phyloP scores from a whole-genome alignment of 116 monocot genomes.

The Iris pallida region DNA sequence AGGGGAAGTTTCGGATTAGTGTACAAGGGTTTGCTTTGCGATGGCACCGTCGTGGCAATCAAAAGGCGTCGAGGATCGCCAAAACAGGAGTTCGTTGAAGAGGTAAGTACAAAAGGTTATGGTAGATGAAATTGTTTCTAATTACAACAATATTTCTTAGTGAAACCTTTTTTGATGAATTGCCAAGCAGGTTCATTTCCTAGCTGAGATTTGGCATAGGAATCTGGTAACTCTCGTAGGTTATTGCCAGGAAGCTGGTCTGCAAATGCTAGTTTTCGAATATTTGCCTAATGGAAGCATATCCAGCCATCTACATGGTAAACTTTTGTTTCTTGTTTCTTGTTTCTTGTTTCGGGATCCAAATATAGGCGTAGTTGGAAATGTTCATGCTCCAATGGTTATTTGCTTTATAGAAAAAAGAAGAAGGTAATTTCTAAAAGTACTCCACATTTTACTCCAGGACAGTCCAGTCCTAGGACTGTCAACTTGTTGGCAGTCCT shows the following conservation, averaged over 20 bases:
- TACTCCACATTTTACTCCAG: no score
- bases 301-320: constrained; percentile 71
- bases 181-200: constrained; percentile 41
- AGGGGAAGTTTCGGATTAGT: constrained; percentile 50
- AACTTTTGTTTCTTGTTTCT: constrained; percentile 10
- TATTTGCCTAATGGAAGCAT: constrained; percentile 85
- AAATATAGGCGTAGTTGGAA: no score
- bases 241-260: constrained; percentile 74
- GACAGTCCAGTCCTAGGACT: no score
- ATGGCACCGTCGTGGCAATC: constrained; percentile 59
- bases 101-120: constrained; percentile 27
- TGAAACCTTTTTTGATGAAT: neutral
- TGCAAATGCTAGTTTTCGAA: constrained; percentile 81
- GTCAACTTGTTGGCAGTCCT: no score
- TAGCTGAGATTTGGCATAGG: constrained; percentile 62
- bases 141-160: no score
- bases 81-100: constrained; percentile 38
- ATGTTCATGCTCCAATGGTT: neutral
- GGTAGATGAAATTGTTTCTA: no score
- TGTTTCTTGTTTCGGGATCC: neutral
- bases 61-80: constrained; percentile 40
- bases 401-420: neutral
- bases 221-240: constrained; percentile 80
- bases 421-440: no score
- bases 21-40: constrained; percentile 56